phyloP scores from a whole-genome alignment of 2,329 filamentous ascomycete genomes.

The Claviceps africana region DNA sequence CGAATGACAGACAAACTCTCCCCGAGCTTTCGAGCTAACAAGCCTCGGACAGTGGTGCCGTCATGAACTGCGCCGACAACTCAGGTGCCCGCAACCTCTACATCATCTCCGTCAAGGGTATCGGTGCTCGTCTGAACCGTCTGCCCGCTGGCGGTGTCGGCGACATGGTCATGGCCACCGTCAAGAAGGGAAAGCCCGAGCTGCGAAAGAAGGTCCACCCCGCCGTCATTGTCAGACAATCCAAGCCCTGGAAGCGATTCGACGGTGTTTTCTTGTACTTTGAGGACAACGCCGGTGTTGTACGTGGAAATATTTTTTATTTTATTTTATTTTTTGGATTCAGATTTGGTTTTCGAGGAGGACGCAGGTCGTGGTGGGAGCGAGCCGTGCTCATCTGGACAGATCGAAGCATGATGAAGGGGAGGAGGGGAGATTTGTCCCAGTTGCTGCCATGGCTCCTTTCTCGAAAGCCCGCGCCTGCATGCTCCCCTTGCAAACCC shows the following conservation, averaged over 20 bases:
- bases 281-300: conserved; percentile 99
- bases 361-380: not conserved
- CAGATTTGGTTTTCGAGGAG: no score
- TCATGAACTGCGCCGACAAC: conserved; percentile 99
- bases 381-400: not conserved
- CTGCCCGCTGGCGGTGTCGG: conserved; percentile 94
- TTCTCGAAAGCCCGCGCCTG: no score
- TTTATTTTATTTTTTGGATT: no score
- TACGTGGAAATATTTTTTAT: conserved; percentile 35
- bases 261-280: conserved; percentile 99
- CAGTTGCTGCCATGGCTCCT: not conserved
- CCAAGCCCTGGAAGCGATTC: conserved; percentile 97
- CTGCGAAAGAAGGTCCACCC: conserved; percentile 99
- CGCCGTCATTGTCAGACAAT: conserved; percentile 95
- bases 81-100: conserved; percentile 96
- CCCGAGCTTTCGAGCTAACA: not conserved
- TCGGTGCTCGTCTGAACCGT: conserved; percentile 93
- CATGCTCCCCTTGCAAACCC: not conserved
- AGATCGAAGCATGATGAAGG: not conserved
- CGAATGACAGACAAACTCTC: not conserved
- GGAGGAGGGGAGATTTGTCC: not conserved
- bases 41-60: conserved; percentile 59
- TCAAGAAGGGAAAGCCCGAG: conserved; percentile 99
- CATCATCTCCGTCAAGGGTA: conserved; percentile 99
- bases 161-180: conserved; percentile 99